Evolutionary conservation across 306 rosid species (phyloP), one percentile per base, ranked within the genome.

Genomic region (Cucurbita maxima): DNA sequence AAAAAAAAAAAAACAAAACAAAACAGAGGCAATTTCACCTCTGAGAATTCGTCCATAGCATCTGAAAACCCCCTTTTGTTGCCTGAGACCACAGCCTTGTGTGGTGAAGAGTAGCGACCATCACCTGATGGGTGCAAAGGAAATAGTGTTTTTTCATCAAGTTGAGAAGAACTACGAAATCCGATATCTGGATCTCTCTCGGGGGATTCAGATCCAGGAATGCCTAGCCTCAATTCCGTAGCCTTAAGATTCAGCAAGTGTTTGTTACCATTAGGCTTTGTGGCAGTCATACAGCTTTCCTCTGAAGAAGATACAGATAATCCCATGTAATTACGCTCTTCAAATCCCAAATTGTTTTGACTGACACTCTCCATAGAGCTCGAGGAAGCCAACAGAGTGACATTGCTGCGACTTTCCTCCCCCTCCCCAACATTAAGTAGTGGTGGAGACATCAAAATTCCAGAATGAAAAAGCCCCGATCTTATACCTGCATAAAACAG

Each of bases 201-300:
- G n/a, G 95, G 90, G 69, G 95, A 88, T 82, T 78, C 85, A 72
- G 89, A 88, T 80, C 97, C 97, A 40, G 97, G 97, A 75, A 88
- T 92, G 22, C 97, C 97, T 25, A 90, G 90, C 77, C 92, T 87
- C 74, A 90, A 83, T 75, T 90, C 97, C 4, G 97, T 90, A 57
- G 96, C 95, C 78, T 87, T 90, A 76, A 90, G 84, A 74, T 86
- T 88, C 83, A 88, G 82, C 40, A 70, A 82, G 67, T 76, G 75
- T 80, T 85, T 85, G 75, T 74, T 84, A 81, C 72, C 84, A 81
- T 76, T 83, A 11, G 88, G 58, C 15, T 61, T 83, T 6, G 69
- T 37, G 40, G 90, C 79, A 6, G 82, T 86, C 25, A 74, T 84
- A 6, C 92, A 86, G 76, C 95, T 88, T 78, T 87, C 90, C 78